Conservation (phyloP, 345 rosid genomes). For the Euphorbia tirucalli region DNA sequence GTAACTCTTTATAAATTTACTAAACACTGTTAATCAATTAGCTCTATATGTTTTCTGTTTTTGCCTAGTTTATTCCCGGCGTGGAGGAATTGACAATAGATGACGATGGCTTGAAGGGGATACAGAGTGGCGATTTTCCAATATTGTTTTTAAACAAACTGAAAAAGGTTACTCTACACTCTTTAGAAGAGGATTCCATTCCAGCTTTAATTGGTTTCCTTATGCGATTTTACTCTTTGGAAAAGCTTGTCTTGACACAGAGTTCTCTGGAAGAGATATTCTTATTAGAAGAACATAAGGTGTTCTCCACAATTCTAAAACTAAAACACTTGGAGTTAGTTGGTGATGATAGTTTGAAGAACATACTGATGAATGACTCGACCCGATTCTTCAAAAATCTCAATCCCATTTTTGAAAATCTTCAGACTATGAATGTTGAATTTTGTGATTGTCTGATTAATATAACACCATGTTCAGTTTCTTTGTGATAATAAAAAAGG, state of each 20-base stretch:
- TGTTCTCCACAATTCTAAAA: not conserved
- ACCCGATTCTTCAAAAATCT: not conserved
- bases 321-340: not conserved
- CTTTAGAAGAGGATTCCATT: not conserved
- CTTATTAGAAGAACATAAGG: too few relatives aligned
- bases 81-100: conserved; percentile 2
- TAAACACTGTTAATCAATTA: too few relatives aligned
- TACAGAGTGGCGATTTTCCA: not conserved
- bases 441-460: not conserved
- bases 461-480: not conserved
- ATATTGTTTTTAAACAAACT: not conserved
- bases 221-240: conserved; percentile 6
- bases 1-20: too few relatives aligned
- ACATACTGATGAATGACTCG: not conserved
- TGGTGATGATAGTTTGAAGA: not conserved
- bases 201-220: conserved; percentile 3
- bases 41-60: not conserved
- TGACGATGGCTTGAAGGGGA: not conserved
- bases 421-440: not conserved
- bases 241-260: not conserved
- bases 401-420: not conserved
- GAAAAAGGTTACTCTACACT: not conserved
- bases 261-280: conserved; percentile 16
- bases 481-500: too few relatives aligned
- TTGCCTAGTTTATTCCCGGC: not conserved